Base-by-base conservation (phyloP, 371 early-diverging fungal species). In the Nematocida ironsii region DNA sequence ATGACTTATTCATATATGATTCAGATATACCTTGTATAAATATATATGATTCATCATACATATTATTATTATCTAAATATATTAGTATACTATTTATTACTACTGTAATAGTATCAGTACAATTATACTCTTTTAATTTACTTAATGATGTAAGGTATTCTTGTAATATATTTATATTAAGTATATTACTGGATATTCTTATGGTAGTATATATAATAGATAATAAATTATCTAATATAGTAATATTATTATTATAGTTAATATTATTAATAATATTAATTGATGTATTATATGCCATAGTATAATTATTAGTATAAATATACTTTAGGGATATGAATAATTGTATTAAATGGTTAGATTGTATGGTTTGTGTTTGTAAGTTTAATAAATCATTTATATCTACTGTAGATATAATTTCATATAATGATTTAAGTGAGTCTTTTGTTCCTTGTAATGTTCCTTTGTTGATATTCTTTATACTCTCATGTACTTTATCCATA, bases 31-130 rank as follows among this genome's bases (percentile, higher is more conserved):
- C 76, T 6, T 45, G 70, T 40, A 78, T 23, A 25, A 78, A 78
- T 5, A 61, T 71, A 42, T 78, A 58, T 47, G 80, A 70, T 42
- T 78, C 80, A 44, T 69, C 69, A 61, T 70, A 78, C 72, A 71
- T n/a, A 20, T 57, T n/a, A 20, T 54, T 58, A 13, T 62, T 27
- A 13, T 70, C 20, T 0, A 78, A 33, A 54, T 56, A 13, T 44
- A 69, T 57, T n/a, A 78, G 54, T 39, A 70, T 61, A 25, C 16
- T 61, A 44, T 78, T 78, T 44, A 78, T 71, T 11, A 78, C 6
- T 25, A 78, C 80, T 11, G 80, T 71, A 6, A 39, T 71, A 11
- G 55, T 78, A 25, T 78, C 80, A 23, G 40, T 39, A 45, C 56
- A 60, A 33, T 62, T 5, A 33, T 78, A 60, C 80, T 78, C 80